Conservation (phyloP, 1,284 basidiomycete species). For the Ceratobasidium sp. region DNA sequence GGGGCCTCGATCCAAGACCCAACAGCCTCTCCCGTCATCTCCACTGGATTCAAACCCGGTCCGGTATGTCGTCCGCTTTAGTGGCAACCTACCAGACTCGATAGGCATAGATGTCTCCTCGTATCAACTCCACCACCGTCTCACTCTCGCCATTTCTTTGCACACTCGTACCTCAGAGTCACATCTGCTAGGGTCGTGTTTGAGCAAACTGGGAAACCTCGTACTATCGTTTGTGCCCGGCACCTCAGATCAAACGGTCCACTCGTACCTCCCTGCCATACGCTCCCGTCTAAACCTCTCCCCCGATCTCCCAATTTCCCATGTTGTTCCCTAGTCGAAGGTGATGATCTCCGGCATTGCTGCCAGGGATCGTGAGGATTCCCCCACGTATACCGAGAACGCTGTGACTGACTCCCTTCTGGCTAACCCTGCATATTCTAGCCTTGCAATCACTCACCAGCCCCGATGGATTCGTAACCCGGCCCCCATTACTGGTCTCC, state of each 20-base stretch:
- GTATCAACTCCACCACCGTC: too few species aligned
- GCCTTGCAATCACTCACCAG: not conserved
- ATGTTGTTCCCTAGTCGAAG: not conserved
- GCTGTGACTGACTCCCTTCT: not conserved
- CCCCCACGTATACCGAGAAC: not conserved
- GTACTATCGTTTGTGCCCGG: not conserved
- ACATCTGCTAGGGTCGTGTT: not conserved
- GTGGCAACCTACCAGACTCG: too few species aligned
- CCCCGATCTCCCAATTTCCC: not conserved
- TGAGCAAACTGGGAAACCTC: not conserved
- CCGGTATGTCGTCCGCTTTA: too few species aligned
- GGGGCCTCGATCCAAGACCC: too few species aligned
- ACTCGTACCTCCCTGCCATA: not conserved
- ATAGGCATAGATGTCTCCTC: too few species aligned
- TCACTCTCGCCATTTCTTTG: too few species aligned
- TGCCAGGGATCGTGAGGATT: not conserved
- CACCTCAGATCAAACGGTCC: not conserved
- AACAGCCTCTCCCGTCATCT: too few species aligned
- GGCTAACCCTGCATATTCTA: not conserved
- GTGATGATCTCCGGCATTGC: not conserved
- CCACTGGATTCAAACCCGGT: too few species aligned
- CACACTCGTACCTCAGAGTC: too few species aligned
- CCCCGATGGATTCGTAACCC: conserved; percentile 6
- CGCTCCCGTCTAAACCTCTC: not conserved
- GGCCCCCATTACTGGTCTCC: not conserved